These are phyloP conservation scores for Apiotrichum porosum DNA, from an alignment of 1,284 basidiomycete genomes.

Conservation along the genomic window DNA sequence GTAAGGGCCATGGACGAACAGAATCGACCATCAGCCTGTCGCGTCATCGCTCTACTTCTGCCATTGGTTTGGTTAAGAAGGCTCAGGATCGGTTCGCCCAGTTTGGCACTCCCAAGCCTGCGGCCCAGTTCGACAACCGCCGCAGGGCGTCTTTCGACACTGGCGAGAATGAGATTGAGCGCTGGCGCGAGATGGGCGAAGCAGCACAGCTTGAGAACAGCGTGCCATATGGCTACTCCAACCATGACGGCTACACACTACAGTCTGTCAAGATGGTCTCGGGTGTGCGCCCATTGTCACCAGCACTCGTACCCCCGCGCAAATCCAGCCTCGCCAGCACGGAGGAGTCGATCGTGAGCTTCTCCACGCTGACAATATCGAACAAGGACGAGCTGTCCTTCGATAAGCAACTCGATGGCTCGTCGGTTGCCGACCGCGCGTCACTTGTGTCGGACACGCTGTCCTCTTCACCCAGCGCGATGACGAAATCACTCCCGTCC, in stretches of 20 bases:
- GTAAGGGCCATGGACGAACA: not conserved
- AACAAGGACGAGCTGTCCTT: constrained; percentile 1
- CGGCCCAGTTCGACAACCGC: not conserved
- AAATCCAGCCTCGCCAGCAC: constrained; percentile 3
- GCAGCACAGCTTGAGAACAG: constrained; percentile 4
- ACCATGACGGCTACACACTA: constrained; percentile 12
- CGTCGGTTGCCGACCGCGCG: constrained; percentile 17
- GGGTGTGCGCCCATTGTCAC: not conserved
- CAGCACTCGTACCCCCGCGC: not conserved
- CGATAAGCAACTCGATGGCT: constrained; percentile 1
- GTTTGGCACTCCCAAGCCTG: not conserved
- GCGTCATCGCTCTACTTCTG: constrained; percentile 8
- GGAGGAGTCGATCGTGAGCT: not conserved
- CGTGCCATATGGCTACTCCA: constrained; percentile 7
- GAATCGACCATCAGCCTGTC: constrained; percentile 3
- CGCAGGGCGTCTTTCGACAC: constrained; percentile 10
- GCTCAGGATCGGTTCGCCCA: not conserved
- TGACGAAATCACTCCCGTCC: constrained; percentile 41
- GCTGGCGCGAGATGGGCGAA: constrained; percentile 8
- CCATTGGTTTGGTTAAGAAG: too few relatives aligned
- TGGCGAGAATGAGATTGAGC: constrained; percentile 10
- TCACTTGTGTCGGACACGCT: constrained; percentile 16
- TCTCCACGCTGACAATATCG: constrained; percentile 2
- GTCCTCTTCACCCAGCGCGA: constrained; percentile 34
- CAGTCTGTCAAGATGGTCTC: constrained; percentile 6